These are phyloP conservation scores for Lipomyces lipofer DNA, from an alignment of 805 yeast species.

Conservation along the genomic window DNA sequence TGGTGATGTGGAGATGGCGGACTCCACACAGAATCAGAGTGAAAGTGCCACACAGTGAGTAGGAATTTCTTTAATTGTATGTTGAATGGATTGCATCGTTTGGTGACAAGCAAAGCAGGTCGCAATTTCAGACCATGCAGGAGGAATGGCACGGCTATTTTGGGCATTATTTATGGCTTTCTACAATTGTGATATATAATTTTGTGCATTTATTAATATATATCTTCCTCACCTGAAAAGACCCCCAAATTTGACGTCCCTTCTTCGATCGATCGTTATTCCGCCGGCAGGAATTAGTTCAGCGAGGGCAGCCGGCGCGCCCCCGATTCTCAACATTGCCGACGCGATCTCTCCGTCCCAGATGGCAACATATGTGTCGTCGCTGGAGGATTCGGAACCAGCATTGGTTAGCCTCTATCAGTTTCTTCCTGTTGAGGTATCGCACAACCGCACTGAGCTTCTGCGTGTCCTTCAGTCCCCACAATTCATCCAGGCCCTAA, in stretches of 20 bases:
- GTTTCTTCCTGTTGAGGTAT: conserved; percentile 48
- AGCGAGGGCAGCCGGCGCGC: neutral
- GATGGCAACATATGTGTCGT: conserved; percentile 14
- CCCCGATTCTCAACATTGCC: conserved; percentile 20
- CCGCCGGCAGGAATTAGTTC: conserved; percentile 11
- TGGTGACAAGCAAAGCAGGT: too few relatives aligned
- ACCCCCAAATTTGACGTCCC: conserved; percentile 12
- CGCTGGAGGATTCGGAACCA: conserved; percentile 32
- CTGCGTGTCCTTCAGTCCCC: conserved; percentile 49
- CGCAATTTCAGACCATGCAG: too few relatives aligned
- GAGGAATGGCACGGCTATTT: too few relatives aligned
- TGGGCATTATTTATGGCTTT: neutral
- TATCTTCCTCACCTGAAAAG: conserved; percentile 5
- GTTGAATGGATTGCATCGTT: neutral
- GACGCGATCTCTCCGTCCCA: conserved; percentile 19
- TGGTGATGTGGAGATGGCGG: conserved; percentile 30
- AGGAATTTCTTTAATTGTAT: neutral
- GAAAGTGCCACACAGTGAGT: conserved; percentile 25
- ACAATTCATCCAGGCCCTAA: conserved; percentile 49
- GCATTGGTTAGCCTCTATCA: conserved; percentile 43
- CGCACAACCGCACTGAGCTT: conserved; percentile 44
- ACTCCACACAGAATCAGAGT: conserved; percentile 2
- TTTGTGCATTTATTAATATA: conserved; percentile 14
- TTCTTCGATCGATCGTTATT: conserved; percentile 23
- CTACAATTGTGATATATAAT: neutral